Evolutionary conservation across 129 eudicot species (phyloP), one percentile per base, ranked within the genome.

Genomic region (Saposhnikovia divaricata): DNA sequence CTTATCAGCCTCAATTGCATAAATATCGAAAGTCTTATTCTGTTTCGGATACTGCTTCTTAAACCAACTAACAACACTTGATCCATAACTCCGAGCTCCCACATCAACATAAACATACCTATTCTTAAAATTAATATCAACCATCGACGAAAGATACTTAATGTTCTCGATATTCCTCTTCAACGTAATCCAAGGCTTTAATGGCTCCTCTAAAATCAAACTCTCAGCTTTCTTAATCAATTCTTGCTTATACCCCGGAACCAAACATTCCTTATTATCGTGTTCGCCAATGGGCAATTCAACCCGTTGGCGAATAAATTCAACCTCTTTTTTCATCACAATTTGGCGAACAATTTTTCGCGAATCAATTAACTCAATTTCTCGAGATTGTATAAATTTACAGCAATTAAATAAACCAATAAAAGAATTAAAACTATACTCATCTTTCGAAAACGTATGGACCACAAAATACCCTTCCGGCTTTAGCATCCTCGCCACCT

Each of bases 11-110:
- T 93, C 98, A 74, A 93, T 81, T 0, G 98, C 98, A 76, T 89
- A 93, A 57, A 93, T 85, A 3, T 91, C 91, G 65, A 93, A 93
- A 0, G 97, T 89, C 80, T 90, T 91, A 88, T 93, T 91, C 80
- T 93, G 98, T 47, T 93, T 93, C 3, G 98, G 98, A 80, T 94
- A 94, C 43, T 92, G 93, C 86, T 94, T 94, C 83, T 83, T 90
- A 57, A 94, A 94, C 98, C 98, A 94, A 47, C 97, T 92, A 71
- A 80, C 98, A 63, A 94, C 92, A 76, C 98, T 94, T 1, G 98
- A 94, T 9, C 98, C 98, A 43, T 94, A 94, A 81, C 98, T 92
- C 34, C 98, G 86, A 39, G 97, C 85, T 7, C 98, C 98, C 0
- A 94, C 97, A 81, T 94, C 98, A 2, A 94, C 81, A 66, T 94